A percentile compares a stretch with the other conserved stretches of the same genome.
phyloP scores from a whole-genome alignment of 305 asterid species.

The Petunia hybrid region DNA sequence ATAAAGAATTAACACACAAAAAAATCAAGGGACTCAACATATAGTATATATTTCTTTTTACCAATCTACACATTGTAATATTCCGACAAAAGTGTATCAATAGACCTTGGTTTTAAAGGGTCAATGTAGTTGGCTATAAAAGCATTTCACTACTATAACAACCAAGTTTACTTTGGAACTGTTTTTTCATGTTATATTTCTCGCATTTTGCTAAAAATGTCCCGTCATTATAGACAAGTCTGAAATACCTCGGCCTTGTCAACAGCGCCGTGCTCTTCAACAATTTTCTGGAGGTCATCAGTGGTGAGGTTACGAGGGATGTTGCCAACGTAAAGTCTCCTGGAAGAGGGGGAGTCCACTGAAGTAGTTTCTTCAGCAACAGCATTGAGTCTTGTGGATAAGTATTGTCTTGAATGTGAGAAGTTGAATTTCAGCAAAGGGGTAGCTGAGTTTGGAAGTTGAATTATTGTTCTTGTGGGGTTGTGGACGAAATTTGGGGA shows the following conservation, averaged over 20 bases:
- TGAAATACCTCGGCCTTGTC: conserved; percentile 93
- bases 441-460: conserved; percentile 41
- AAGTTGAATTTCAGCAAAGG: conserved; percentile 39
- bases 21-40: no score
- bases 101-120: no score
- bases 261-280: conserved; percentile 78
- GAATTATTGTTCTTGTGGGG: conserved; percentile 45
- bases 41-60: no score
- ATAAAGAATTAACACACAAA: no score
- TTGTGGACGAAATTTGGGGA: conserved; percentile 55
- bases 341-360: conserved; percentile 69
- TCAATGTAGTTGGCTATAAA: no score
- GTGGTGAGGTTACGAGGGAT: conserved; percentile 74
- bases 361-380: conserved; percentile 63
- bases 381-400: conserved; percentile 45
- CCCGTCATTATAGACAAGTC: no score
- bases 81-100: no score
- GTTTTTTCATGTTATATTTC: no score
- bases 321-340: conserved; percentile 83
- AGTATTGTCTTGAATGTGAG: conserved; percentile 37
- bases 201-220: no score
- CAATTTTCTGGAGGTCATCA: conserved; percentile 74
- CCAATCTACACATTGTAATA: no score
- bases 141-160: no score
- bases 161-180: no score